Evolutionary conservation across 208 protist genomes (phyloP), one percentile per base, ranked within the genome.

Genomic region (Leptomonas seymouri): DNA sequence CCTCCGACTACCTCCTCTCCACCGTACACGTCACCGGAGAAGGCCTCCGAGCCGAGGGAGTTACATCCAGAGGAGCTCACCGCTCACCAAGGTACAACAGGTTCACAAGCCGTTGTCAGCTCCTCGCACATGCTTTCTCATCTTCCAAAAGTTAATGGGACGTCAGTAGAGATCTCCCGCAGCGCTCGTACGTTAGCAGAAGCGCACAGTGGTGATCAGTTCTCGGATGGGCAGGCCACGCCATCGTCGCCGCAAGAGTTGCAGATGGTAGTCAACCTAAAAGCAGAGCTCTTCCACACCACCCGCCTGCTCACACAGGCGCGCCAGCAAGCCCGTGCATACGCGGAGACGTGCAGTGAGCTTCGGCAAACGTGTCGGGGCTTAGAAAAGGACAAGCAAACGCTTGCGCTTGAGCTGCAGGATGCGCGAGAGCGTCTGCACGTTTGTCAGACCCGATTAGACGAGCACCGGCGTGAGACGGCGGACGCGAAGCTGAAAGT

Each of bases 381-480:
- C 5, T 60, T 81, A 23, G 64, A 76, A 48, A 67, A 57, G 44
- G 81, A 81, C 51, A 75, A 71, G 23, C 67, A 76, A 20, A 58
- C 71, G 9, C 51, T 78, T 16, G 41, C 45, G 34, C 60, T 63
- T 0, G 81, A 87, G 57, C 53, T 89, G 57, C 41, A 74, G 30
- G 87, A 92, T 20, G 50, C 67, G 36, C 60, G 68, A 21, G 76
- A 76, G 2, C 84, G 80, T 8, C 76, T 85, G 48, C 50, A 41
- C 41, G 67, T 34, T 4, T 28, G 69, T 3, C 68, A 67, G 50
- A 49, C 73, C 1, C 66, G 51, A 16, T 39, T 84, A 15, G 83
- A 90, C 30, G 59, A 80, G 25, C 80, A 84, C 45, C 78, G 81
- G 25, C 74, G 75, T 46, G 84, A 85, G 7, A 45, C 78, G 0